These are phyloP conservation scores for Coemansia sp. DNA, from an alignment of 192 early-diverging fungal species.

Conservation along the genomic window DNA sequence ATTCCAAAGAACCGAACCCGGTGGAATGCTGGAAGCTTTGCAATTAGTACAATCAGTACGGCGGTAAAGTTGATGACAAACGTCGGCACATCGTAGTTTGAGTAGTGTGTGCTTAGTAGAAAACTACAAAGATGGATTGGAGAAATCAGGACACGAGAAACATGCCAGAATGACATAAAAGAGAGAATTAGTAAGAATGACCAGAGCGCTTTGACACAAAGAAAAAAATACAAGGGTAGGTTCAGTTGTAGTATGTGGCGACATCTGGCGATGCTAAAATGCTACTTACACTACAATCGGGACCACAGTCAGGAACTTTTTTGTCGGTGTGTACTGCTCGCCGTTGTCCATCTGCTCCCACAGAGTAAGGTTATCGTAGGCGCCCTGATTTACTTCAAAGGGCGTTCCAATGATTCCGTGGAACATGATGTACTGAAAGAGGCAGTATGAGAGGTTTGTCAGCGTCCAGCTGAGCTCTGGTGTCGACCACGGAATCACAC, in stretches of 20 bases:
- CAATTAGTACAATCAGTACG: conserved; percentile 79
- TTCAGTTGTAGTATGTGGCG: not conserved
- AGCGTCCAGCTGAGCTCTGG: conserved; percentile 95
- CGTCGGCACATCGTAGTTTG: conserved; percentile 87
- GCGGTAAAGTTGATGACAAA: conserved; percentile 90
- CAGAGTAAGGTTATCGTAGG: conserved; percentile 87
- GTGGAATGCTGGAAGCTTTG: conserved; percentile 89
- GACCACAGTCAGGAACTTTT: conserved; percentile 94
- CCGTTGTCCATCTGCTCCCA: conserved; percentile 99
- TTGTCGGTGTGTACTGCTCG: conserved; percentile 95
- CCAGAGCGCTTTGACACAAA: not conserved
- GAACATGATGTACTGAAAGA: conserved; percentile 96
- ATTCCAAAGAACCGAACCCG: conserved; percentile 93
- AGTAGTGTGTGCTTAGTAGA: conserved; percentile 92
- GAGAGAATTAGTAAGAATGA: conserved; percentile 7
- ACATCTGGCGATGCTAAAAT: not conserved
- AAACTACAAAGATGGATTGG: conserved; percentile 59
- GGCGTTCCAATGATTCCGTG: conserved; percentile 96
- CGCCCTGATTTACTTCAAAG: conserved; percentile 91
- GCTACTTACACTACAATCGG: conserved; percentile 87
- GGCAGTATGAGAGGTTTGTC: conserved; percentile 88
- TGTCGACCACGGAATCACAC: conserved; percentile 85
- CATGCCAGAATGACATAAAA: no score
- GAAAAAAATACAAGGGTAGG: not conserved
- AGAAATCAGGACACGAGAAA: conserved; percentile 8